Evolutionary conservation across 148 eudicot species (phyloP), one percentile per base, ranked within the genome.

Genomic region (Camellia sinensis): DNA sequence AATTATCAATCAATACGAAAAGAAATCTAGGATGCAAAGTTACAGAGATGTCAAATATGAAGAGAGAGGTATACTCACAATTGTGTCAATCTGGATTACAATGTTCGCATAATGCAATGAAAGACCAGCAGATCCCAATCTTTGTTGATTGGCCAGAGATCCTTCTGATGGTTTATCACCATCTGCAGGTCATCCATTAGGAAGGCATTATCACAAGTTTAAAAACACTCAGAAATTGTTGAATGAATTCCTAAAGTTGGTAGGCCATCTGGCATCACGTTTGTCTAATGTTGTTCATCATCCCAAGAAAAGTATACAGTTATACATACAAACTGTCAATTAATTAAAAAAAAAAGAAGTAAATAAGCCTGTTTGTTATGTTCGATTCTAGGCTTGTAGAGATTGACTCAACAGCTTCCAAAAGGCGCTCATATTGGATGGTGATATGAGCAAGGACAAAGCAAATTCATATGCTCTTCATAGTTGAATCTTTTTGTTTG

Each of bases 81-180:
- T 78, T 69, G 86, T 80, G 75, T 89, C 92, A 50, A 91, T 91
- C 73, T 86, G 89, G 54, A 83, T 83, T 56, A 91, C 84, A 61
- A 91, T 87, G 78, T 91, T 91, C 45, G 94, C 94, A 81, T 91
- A 91, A 81, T 91, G 94, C 77, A 91, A 78, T 57, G 89, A 80
- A 80, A 91, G 94, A 57, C 94, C 94, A 81, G 88, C 85, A 67
- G 86, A 82, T 72, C 94, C 94, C 67, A 91, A 72, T 71, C 78
- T 89, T 64, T 69, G 80, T 76, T 71, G 83, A 67, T 78, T 76
- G 73, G 21, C 77, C 48, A 54, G 67, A 70, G 82, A 79, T 72
- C 75, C 82, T 56, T 78, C 66, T 50, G 70, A 82, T 45, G 75
- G 79, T 62, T 66, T 59, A 78, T 73, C 81, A 79, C 57, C 77